Base-by-base conservation (phyloP, 169 alveolate species). In the Plasmodium reichenowi region DNA sequence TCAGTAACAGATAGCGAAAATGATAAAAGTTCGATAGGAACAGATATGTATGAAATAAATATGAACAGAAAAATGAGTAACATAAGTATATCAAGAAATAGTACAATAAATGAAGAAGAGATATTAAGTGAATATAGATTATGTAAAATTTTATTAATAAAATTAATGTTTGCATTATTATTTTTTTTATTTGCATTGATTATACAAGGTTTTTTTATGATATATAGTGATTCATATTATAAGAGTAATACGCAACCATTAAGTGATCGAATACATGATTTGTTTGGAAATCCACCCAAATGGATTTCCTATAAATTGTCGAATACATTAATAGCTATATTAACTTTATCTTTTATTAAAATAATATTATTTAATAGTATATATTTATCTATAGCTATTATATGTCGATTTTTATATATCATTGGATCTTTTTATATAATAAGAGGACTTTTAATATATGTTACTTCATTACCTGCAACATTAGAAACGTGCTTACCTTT, bases 181-280 rank as follows among this genome's bases (percentile, higher is more conserved):
- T 78, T 64, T 78, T 66, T 78, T 15, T 8, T 78, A 43, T 29
- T 78, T 58, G 29, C 78, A 38, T 66, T 78, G 59, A 17, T 78
- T 71, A 78, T 78, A 78, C 89, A 78, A 78, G 76, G 89, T 32
- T 78, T 66, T 29, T 48, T 78, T 20, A 78, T 78, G 89, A 78
- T 78, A 64, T 78, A 78, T 43, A 78, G 89, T 45, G 89, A 78
- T 20, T 78, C 89, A 3, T 78, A 78, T 52, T 78, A 78, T 20
- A 78, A 63, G 17, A 64, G 47, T 24, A 50, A 78, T 24, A 78
- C 89, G n/a, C 47, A 54, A 78, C 89, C 89, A 10, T 48, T 78
- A 47, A 13, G 52, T 2, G 89, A 78, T 66, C 76, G 89, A 47
- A 50, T 78, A 13, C 89, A 78, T 59, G 32, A 7, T 24, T 66